Percentiles rank a stretch among this genome's conserved stretches.
Conservation (phyloP, 768 basidiomycete species). For the Lactarius psammicola region DNA sequence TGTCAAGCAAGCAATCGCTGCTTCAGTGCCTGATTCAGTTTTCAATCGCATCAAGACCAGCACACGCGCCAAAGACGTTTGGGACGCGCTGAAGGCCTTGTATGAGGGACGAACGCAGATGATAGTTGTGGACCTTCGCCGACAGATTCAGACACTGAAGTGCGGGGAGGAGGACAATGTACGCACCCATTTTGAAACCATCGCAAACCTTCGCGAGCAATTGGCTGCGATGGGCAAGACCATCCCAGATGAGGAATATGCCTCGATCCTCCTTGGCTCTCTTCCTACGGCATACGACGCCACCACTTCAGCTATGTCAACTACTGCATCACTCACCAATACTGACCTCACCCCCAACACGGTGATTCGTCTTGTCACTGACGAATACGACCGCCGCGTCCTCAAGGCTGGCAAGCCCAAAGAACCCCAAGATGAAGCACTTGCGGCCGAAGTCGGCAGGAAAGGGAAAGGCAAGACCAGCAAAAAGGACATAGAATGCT, state of each 20-base stretch:
- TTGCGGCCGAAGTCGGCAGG: not conserved
- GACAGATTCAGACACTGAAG: constrained; percentile 32
- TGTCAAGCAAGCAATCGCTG: not conserved
- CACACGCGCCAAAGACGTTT: too few species aligned
- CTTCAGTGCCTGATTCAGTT: not conserved
- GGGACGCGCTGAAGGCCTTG: too few species aligned
- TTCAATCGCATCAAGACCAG: too few species aligned
- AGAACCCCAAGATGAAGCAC: constrained; percentile 7
- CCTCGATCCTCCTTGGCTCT: constrained; percentile 36
- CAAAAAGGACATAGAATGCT: constrained; percentile 27
- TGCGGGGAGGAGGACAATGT: constrained; percentile 38
- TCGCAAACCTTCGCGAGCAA: constrained; percentile 36
- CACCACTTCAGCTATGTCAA: constrained; percentile 35
- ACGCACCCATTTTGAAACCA: constrained; percentile 31
- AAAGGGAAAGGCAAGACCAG: not conserved
- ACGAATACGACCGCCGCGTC: constrained; percentile 32
- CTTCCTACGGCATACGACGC: constrained; percentile 39
- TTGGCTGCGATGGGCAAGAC: constrained; percentile 37
- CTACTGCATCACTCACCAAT: constrained; percentile 30
- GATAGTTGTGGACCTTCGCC: constrained; percentile 35
- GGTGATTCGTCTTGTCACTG: constrained; percentile 28
- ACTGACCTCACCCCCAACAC: constrained; percentile 29
- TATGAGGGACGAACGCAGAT: constrained; percentile 35
- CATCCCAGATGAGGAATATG: constrained; percentile 36
- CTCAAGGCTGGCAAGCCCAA: not conserved